phyloP scores from a whole-genome alignment of 1,284 basidiomycete genomes.

The Flammula alnicola region DNA sequence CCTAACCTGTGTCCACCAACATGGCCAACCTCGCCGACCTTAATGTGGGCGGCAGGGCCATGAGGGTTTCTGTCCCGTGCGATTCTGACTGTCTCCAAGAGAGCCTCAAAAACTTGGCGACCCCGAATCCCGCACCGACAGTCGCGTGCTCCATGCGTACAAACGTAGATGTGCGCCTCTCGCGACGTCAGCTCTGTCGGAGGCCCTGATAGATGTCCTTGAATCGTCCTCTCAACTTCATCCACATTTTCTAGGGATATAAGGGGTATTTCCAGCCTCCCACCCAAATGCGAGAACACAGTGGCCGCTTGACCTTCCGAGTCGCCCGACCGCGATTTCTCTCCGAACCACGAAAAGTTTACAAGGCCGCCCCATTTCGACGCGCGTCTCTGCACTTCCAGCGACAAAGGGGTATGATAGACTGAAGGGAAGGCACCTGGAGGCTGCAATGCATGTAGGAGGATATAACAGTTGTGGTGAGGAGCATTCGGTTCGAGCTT shows the following conservation, averaged over 20 bases:
- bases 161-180: slow-evolving; percentile 66
- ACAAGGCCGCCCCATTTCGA: slow-evolving; percentile 55
- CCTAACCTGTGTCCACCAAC: slow-evolving; percentile 86
- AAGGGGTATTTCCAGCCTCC: slow-evolving; percentile 51
- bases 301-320: slow-evolving; percentile 41
- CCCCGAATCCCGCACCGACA: slow-evolving; percentile 79
- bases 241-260: slow-evolving; percentile 54
- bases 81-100: slow-evolving; percentile 46
- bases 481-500: slow-evolving; percentile 48
- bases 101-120: slow-evolving; percentile 46
- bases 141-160: slow-evolving; percentile 73
- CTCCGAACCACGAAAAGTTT: slow-evolving; percentile 60
- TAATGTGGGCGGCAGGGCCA: slow-evolving; percentile 35
- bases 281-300: slow-evolving; percentile 51
- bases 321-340: slow-evolving; percentile 27
- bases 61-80: slow-evolving; percentile 31
- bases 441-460: slow-evolving; percentile 56
- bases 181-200: slow-evolving; percentile 25
- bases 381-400: slow-evolving; percentile 51
- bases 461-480: slow-evolving; percentile 57
- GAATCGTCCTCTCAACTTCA: slow-evolving; percentile 44
- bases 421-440: slow-evolving; percentile 55
- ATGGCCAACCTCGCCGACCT: slow-evolving; percentile 73
- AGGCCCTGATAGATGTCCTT: slow-evolving; percentile 38
- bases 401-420: slow-evolving; percentile 53